Conservation (phyloP, 2,329 filamentous ascomycete genomes). For the Trichophyton verrucosum region DNA sequence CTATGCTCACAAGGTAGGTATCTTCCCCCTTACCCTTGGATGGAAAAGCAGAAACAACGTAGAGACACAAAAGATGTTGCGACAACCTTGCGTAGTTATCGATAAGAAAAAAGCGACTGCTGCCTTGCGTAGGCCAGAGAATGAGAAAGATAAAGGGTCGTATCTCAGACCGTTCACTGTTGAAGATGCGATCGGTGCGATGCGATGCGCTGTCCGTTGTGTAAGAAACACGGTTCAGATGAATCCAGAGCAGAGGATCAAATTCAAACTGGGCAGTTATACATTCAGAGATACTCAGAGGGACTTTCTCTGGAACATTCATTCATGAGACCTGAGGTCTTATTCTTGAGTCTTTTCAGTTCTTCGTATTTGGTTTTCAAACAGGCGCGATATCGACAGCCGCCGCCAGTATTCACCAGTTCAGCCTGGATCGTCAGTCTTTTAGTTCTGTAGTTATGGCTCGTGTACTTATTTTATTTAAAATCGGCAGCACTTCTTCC, state of each 20-base stretch:
- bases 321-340: neutral
- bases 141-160: neutral
- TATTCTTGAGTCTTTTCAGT: neutral
- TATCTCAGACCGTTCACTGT: neutral
- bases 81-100: neutral
- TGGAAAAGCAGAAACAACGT: too few relatives aligned
- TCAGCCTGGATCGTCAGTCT: neutral
- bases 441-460: neutral
- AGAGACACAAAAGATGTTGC: neutral
- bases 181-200: neutral
- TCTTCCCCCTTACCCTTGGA: neutral
- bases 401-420: neutral
- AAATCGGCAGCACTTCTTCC: neutral
- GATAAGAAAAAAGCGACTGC: neutral
- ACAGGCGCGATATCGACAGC: neutral
- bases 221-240: neutral
- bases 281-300: neutral
- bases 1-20: neutral
- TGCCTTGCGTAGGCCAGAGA: neutral
- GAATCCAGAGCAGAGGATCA: neutral
- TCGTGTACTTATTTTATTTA: neutral
- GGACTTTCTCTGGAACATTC: neutral
- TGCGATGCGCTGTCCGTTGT: conserved; percentile 1
- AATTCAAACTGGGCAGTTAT: neutral
- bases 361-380: neutral